Base-by-base conservation (phyloP, 768 basidiomycete species). In the Amanita molliuscula region DNA sequence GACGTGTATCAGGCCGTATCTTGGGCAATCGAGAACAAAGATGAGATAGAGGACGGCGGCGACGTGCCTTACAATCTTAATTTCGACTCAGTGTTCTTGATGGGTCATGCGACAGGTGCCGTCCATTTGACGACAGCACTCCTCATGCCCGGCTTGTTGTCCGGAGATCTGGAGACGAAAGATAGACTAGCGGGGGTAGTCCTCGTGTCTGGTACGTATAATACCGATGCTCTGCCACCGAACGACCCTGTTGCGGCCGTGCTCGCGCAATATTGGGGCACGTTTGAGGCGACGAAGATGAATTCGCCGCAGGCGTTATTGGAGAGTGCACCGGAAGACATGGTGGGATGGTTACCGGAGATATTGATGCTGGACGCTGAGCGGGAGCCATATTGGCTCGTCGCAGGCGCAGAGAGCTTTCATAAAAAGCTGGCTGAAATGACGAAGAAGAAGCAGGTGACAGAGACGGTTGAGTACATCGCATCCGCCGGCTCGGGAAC, bases 61-160 rank as follows among this genome's bases (percentile, higher is more conserved):
- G 33, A 50, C 33, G 42, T 50, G 15, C 41, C 40, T 6, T 50
- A 50, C 49, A 15, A 35, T 11, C 67, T 75, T 0, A 75, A 79
- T 55, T 56, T 66, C 4, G 60, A 69, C 6, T 59, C 57, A 8
- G 58, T 81, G 36, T 73, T 74, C 54, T 41, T 84, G 35, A 65
- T 78, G 62, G 78, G 74, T 0, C 82, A 85, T 61, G 84, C 82
- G 1, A 81, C 79, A 0, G 84, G 84, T 1, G 77, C 75, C 1
- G 62, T 67, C 23, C 75, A 79, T 57, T 56, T 71, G 37, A 62
- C 73, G 3, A 72, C 79, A 15, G 53, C 76, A 46, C 59, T 77
- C 3, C 56, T 74, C 36, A 55, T 73, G 47, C 66, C 64, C 0
- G 62, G 59, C 33, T 61, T 77, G 15, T 56, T 70, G 34, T 56